A percentile compares a stretch with the other conserved stretches of the same genome.
Evolutionary conservation across 257 asterid species (phyloP).

Genomic region (Nicotiana noctiflora): DNA sequence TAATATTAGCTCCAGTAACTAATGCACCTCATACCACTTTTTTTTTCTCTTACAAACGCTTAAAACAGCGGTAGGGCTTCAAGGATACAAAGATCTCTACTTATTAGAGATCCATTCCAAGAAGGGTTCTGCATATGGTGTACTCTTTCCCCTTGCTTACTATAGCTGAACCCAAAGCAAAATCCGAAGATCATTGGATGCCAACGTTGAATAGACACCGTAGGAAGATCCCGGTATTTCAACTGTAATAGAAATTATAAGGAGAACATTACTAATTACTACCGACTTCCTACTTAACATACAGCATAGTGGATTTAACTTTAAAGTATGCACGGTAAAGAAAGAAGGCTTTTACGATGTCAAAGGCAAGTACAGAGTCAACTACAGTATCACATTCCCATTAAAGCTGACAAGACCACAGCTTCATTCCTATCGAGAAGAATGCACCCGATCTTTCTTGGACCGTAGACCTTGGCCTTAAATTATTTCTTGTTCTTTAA

Average conservation of each 20-base stretch:
- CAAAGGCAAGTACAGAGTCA: neutral
- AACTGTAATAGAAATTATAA: neutral
- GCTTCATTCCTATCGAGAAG: too few relatives aligned
- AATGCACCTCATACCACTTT: neutral
- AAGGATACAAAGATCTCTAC: neutral
- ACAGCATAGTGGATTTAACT: neutral
- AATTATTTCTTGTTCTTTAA: too few relatives aligned
- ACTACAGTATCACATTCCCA: neutral
- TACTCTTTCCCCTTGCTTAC: neutral
- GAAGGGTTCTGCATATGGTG: neutral
- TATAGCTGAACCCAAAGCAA: neutral
- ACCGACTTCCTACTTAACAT: neutral
- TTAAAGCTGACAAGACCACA: neutral
- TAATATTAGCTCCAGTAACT: neutral
- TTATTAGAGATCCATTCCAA: neutral
- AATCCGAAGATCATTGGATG: neutral
- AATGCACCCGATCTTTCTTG: too few relatives aligned
- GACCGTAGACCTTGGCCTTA: too few relatives aligned
- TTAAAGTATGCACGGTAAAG: neutral
- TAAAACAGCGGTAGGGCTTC: neutral
- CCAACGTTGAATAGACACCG: neutral
- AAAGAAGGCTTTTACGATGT: neutral
- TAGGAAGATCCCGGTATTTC: neutral
- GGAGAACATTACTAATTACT: neutral
- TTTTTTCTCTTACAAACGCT: neutral